These are phyloP conservation scores for Epichloe coenophiala DNA, from an alignment of 2,329 filamentous ascomycete genomes.

Conservation along the genomic window DNA sequence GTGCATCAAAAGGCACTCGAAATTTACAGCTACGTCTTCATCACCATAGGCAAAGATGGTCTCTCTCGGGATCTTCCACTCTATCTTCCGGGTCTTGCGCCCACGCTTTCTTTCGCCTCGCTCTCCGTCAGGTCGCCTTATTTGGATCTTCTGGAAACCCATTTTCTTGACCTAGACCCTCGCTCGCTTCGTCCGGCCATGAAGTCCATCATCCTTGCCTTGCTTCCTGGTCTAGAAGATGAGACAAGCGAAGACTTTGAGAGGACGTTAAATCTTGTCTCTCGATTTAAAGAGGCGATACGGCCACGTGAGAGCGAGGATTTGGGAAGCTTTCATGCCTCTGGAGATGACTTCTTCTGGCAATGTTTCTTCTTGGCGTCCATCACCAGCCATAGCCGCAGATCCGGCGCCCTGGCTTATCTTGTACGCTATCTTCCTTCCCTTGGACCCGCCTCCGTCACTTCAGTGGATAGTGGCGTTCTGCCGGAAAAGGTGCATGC, in stretches of 20 bases:
- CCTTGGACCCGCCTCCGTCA: conserved; percentile 12
- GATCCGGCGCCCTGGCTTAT: conserved; percentile 80
- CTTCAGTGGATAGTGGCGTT: conserved; percentile 6
- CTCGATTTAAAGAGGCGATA: conserved; percentile 60
- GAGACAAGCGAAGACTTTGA: conserved; percentile 97
- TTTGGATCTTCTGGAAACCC: conserved; percentile 67
- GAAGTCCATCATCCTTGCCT: conserved; percentile 78
- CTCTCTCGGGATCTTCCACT: conserved; percentile 71
- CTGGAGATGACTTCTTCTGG: conserved; percentile 85
- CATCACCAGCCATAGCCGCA: conserved; percentile 75
- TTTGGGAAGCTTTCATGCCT: conserved; percentile 38
- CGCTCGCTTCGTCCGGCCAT: conserved; percentile 69
- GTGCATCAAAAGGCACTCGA: conserved; percentile 97
- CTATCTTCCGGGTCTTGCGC: conserved; percentile 79
- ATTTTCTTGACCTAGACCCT: conserved; percentile 61
- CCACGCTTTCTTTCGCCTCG: conserved; percentile 87
- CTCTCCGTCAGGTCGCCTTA: conserved; percentile 79
- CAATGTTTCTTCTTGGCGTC: conserved; percentile 91
- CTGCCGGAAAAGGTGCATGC: conserved; percentile 35
- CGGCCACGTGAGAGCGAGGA: conserved; percentile 37
- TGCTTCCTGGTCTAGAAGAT: conserved; percentile 85
- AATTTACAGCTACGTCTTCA: conserved; percentile 83
- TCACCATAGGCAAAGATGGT: conserved; percentile 66
- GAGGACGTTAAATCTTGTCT: conserved; percentile 63
- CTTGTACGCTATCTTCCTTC: conserved; percentile 61